phyloP scores from a whole-genome alignment of 2,329 filamentous ascomycete species.

The Meredithiella fracta region DNA sequence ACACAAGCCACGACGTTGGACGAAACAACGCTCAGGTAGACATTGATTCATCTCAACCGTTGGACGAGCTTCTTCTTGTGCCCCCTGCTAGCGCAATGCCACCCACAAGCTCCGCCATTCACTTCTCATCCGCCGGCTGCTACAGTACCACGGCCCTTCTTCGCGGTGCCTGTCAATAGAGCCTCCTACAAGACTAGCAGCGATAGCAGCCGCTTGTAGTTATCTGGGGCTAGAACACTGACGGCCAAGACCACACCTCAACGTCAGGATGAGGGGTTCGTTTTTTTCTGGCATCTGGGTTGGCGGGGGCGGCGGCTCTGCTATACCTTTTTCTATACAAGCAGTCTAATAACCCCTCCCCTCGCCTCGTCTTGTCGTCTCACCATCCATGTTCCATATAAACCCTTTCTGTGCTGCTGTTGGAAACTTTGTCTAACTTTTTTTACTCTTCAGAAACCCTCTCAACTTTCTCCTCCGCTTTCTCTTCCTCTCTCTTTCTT shows the following conservation, averaged over 20 bases:
- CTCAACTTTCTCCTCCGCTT: slow-evolving; percentile 3
- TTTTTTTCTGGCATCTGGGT: background rate
- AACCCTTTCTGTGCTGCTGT: slow-evolving; percentile 9
- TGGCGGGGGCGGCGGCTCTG: background rate
- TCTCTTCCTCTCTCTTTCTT: slow-evolving; percentile 15
- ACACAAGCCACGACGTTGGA: too few relatives aligned
- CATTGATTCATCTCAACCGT: too few relatives aligned
- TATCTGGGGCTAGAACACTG: background rate
- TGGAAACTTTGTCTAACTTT: slow-evolving; percentile 6
- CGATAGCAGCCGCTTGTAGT: background rate
- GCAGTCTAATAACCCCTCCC: background rate
- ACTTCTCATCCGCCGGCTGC: background rate
- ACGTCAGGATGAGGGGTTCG: background rate
- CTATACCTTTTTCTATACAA: background rate
- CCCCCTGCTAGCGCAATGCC: background rate
- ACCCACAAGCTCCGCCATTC: background rate
- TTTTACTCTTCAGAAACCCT: slow-evolving; percentile 9
- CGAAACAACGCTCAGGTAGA: too few relatives aligned
- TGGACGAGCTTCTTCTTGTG: background rate
- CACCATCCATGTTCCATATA: slow-evolving; percentile 6
- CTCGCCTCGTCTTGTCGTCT: background rate
- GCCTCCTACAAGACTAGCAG: background rate
- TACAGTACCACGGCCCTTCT: background rate
- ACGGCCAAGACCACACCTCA: background rate
- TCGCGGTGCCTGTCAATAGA: background rate